These are phyloP conservation scores for Pseudocercospora crystallina DNA, from an alignment of 2,329 filamentous ascomycete species.

Conservation along the genomic window DNA sequence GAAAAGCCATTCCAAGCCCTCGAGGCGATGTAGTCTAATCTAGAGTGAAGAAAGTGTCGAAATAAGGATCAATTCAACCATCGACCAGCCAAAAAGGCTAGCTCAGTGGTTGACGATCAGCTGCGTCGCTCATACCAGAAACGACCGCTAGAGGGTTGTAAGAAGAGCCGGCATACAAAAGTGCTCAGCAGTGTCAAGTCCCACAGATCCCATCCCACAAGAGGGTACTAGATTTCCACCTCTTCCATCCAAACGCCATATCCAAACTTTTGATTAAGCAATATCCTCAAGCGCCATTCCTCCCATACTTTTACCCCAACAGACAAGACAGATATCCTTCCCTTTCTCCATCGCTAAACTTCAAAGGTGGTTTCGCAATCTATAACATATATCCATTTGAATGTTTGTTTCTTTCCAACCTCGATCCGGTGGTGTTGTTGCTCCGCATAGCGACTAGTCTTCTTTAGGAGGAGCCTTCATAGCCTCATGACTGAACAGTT, in stretches of 20 bases:
- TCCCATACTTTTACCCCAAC: neutral
- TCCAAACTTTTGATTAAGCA: neutral
- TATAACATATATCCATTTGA: constrained; percentile 2
- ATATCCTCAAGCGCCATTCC: constrained; percentile 1
- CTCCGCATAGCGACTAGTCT: neutral
- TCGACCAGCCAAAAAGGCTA: too few relatives aligned
- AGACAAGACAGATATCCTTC: neutral
- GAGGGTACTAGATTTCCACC: constrained; percentile 18
- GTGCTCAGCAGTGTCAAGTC: neutral
- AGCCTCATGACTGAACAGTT: constrained; percentile 37
- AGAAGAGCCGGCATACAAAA: neutral
- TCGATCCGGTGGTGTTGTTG: neutral
- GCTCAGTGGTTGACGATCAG: too few relatives aligned
- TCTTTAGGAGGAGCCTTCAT: constrained; percentile 30
- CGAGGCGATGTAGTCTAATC: constrained; percentile 2
- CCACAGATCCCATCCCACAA: neutral
- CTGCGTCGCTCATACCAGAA: too few relatives aligned
- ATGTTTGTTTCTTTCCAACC: neutral
- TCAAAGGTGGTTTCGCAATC: constrained; percentile 1
- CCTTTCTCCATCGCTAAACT: constrained; percentile 5
- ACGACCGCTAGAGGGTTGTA: too few relatives aligned
- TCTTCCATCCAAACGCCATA: constrained; percentile 4
- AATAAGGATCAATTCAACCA: too few relatives aligned
- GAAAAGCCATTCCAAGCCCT: neutral
- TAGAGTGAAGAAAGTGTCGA: neutral